Evolutionary conservation across 2,329 filamentous ascomycete species (phyloP).

Genomic region (Parastagonospora nodorum): DNA sequence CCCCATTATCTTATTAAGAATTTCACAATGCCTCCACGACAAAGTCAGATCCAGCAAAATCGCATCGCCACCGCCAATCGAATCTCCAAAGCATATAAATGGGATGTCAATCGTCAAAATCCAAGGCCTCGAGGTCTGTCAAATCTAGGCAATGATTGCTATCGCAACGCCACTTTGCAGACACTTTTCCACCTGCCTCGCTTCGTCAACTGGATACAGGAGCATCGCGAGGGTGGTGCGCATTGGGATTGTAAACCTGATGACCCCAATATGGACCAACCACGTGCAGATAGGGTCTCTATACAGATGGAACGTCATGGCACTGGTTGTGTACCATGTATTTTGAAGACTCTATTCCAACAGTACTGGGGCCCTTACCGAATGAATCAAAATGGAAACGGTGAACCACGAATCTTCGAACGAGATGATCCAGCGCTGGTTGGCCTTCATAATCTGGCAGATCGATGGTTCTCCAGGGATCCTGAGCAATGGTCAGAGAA

Average conservation of each 20-base stretch:
- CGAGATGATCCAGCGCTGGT: background rate
- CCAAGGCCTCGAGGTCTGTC: slow-evolving; percentile 2
- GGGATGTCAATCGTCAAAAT: slow-evolving; percentile 1
- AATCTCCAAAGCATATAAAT: background rate
- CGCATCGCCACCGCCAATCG: background rate
- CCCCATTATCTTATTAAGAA: background rate
- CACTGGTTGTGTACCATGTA: slow-evolving; percentile 9
- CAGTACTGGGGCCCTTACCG: slow-evolving; percentile 2
- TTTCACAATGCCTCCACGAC: background rate
- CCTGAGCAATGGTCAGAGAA: background rate
- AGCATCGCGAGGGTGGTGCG: background rate
- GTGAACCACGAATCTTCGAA: background rate
- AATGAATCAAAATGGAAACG: background rate
- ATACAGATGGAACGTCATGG: background rate
- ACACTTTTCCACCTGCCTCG: slow-evolving; percentile 7
- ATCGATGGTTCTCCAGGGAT: background rate
- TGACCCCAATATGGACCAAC: slow-evolving; percentile 1
- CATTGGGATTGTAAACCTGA: slow-evolving; percentile 2
- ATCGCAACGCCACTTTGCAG: slow-evolving; percentile 8
- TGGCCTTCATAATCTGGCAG: background rate
- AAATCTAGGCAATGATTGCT: slow-evolving; percentile 2
- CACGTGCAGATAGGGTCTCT: background rate
- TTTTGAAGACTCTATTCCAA: slow-evolving; percentile 4
- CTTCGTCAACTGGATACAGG: slow-evolving; percentile 10
- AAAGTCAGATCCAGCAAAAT: background rate